Evolutionary conservation across 768 basidiomycete species (phyloP).

Genomic region (Suillus americanus): DNA sequence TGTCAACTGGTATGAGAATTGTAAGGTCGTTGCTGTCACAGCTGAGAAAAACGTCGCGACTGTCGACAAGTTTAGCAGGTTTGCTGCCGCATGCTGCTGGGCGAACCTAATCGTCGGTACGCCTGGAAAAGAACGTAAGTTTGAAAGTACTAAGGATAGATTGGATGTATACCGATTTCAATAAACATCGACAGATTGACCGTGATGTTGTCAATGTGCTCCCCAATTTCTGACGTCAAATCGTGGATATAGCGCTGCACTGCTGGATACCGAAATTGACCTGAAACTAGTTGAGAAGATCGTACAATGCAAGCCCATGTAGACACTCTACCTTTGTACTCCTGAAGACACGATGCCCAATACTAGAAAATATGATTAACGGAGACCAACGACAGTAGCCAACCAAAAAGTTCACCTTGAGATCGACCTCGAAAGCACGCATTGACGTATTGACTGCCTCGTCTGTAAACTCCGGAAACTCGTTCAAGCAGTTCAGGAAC

Average conservation of each 20-base stretch:
- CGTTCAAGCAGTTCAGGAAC: conserved; percentile 52
- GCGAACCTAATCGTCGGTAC: conserved; percentile 56
- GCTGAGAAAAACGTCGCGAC: conserved; percentile 57
- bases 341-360: conserved; percentile 51
- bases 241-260: conserved; percentile 59
- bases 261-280: conserved; percentile 50
- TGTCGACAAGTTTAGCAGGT: conserved; percentile 50
- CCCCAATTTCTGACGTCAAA: conserved; percentile 49
- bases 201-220: conserved; percentile 53
- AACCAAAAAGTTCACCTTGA: conserved; percentile 38
- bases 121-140: conserved; percentile 28
- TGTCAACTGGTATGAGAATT: conserved; percentile 41
- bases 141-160: neutral
- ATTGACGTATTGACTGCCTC: conserved; percentile 52
- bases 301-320: neutral
- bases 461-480: conserved; percentile 56
- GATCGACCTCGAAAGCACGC: conserved; percentile 47
- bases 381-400: neutral
- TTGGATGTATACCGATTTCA: conserved; percentile 41
- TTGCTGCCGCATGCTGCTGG: conserved; percentile 49
- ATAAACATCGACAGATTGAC: conserved; percentile 51
- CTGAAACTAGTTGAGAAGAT: conserved; percentile 26
- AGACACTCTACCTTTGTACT: conserved; percentile 41
- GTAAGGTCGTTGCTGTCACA: conserved; percentile 51
- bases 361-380: conserved; percentile 35